phyloP scores from a whole-genome alignment of 202 grass and related monocot genomes.

The Zizania palustris region DNA sequence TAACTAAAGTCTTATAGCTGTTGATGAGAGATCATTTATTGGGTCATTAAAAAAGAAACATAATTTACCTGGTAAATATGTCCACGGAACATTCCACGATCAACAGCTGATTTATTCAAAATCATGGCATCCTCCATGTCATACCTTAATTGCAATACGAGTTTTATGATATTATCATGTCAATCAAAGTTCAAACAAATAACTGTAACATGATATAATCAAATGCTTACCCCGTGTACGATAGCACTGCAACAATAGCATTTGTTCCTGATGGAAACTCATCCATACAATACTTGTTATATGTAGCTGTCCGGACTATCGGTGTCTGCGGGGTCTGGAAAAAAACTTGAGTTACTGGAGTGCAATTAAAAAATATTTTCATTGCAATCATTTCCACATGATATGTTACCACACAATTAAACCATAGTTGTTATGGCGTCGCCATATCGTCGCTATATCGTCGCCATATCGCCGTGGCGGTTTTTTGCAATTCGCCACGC shows the following conservation, averaged over 20 bases:
- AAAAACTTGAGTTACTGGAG: not conserved
- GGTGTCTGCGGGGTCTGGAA: conserved; percentile 92
- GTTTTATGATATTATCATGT: conserved; percentile 38
- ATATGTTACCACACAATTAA: not conserved
- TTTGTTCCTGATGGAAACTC: conserved; percentile 88
- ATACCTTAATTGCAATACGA: conserved; percentile 62
- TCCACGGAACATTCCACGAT: conserved; percentile 87
- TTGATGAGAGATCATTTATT: conserved; percentile 4
- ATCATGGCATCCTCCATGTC: conserved; percentile 99
- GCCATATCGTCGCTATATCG: too few species aligned
- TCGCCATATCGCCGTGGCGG: too few species aligned
- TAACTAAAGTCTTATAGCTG: not conserved
- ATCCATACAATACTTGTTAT: conserved; percentile 87
- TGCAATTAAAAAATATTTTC: not conserved
- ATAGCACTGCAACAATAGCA: conserved; percentile 89
- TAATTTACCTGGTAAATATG: conserved; percentile 84
- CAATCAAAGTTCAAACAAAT: conserved; percentile 7
- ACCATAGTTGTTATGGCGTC: too few species aligned
- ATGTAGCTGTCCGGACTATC: conserved; percentile 80
- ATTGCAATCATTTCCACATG: not conserved
- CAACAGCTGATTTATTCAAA: conserved; percentile 97
- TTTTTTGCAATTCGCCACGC: too few species aligned
- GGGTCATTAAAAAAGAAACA: conserved; percentile 7
- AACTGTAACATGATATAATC: not conserved
- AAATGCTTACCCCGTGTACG: conserved; percentile 82